Base-by-base conservation (phyloP, 106 monocot genomes). In the Allium sativum region DNA sequence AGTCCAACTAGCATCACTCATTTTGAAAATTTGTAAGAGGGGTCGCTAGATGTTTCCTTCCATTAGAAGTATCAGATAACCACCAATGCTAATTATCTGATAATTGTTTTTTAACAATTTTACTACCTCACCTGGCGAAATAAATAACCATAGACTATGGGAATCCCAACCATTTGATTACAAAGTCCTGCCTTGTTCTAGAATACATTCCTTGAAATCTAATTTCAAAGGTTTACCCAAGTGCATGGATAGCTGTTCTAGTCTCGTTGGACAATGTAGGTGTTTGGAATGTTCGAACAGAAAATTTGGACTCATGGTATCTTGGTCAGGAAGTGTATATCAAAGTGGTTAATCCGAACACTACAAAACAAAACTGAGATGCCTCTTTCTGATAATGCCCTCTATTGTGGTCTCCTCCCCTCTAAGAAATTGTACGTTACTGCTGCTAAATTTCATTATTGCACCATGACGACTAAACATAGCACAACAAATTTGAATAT, bases 171-270 rank as follows among this genome's bases (percentile, higher is more conserved):
- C 31, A 31, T 31, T 31, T 31, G 31, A 31, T 31, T 31, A 31
- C n/a, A n/a, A n/a, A n/a, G n/a, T n/a, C n/a, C n/a, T n/a, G n/a
- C 31, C 31, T 31, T 31, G 31, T 2, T 31, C 31, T 31, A 31
- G 31, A 2, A 31, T 55, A 18, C 3, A 22, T 40, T 6, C n/a
- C 11, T 58, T 58, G 2, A 14, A 58, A 31, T 58, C 15, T 40
- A 7, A 11, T 6, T 44, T 56, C 20, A 31, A 59, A 90, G 90
- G 90, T 90, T 48, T 90, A 79, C 64, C 79, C 90, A 0, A 85
- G 90, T 51, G 90, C 90, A 66, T 90, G 90, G 90, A 90, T 85
- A 51, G 90, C 85, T 45, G 58, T 90, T 4, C 45, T 90, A 43
- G 72, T 90, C 14, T 90, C 90, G 14, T 68, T 85, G 22, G 90